Evolutionary conservation across 108 stramenopile species (phyloP), one percentile per base, ranked within the genome.

Genomic region (Nitzschia sp.): DNA sequence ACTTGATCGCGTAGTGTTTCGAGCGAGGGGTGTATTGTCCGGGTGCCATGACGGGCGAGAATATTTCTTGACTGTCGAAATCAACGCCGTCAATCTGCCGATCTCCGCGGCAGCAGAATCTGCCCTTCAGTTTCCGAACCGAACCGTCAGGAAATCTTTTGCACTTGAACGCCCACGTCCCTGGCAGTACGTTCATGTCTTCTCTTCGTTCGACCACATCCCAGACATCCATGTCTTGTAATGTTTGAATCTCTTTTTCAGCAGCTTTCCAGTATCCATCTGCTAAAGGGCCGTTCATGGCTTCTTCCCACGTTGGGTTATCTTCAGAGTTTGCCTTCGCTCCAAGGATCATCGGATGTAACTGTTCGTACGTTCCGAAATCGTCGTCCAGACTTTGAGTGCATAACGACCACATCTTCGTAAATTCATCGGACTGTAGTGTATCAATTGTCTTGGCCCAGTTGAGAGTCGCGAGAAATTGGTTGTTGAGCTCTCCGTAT

Each of bases 21-120:
- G n/a, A n/a, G n/a, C n/a, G n/a, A n/a, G n/a, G n/a, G n/a, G n/a
- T n/a, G n/a, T n/a, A n/a, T n/a, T n/a, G n/a, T n/a, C n/a, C n/a
- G n/a, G n/a, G n/a, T n/a, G n/a, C n/a, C n/a, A n/a, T n/a, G n/a
- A n/a, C n/a, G n/a, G n/a, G n/a, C n/a, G n/a, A n/a, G n/a, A n/a
- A n/a, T n/a, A n/a, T n/a, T n/a, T n/a, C n/a, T n/a, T n/a, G n/a
- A n/a, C n/a, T n/a, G n/a, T n/a, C n/a, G 74, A 61, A 88, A 58
- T 88, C 84, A 52, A 85, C 72, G 4, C 87, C 87, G 38, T 85
- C 68, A 0, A 68, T 41, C 59, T 88, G 87, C 31, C 62, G 48
- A 45, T 85, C 76, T 3, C 84, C 84, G 32, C 87, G 50, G 21
- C 63, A 73, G 62, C 87, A 89, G 33, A 81, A 77, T 25, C 87